phyloP scores from a whole-genome alignment of 108 stramenopile species.

The Cyclostephanos tholiformis region DNA sequence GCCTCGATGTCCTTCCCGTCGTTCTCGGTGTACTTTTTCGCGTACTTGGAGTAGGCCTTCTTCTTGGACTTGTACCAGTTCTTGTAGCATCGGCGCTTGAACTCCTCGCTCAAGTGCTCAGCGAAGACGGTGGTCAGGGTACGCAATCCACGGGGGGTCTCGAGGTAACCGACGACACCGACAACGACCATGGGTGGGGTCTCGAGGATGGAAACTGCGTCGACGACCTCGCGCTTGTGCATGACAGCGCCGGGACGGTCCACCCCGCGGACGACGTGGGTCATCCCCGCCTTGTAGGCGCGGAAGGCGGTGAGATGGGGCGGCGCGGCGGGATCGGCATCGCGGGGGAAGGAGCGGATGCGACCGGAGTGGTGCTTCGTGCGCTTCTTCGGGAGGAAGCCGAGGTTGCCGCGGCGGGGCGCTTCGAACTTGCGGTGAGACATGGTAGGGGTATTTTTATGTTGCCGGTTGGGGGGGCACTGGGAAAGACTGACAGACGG shows the following conservation, averaged over 20 bases:
- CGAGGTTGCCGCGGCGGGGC: conserved; percentile 93
- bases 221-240: conserved; percentile 99
- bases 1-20: conserved; percentile 92
- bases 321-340: conserved; percentile 81
- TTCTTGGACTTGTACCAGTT: conserved; percentile 99
- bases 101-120: conserved; percentile 97
- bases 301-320: conserved; percentile 99
- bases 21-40: conserved; percentile 95
- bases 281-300: conserved; percentile 99
- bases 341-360: conserved; percentile 97
- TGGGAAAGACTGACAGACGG: too few species aligned
- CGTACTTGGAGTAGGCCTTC: conserved; percentile 99
- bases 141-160: conserved; percentile 97
- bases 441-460: too few species aligned
- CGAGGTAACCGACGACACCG: conserved; percentile 99
- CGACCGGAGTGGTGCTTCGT: conserved; percentile 98
- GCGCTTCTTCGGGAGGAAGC: conserved; percentile 99
- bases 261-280: conserved; percentile 98
- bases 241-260: conserved; percentile 99
- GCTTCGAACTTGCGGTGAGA: conserved; percentile 99
- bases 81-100: conserved; percentile 99
- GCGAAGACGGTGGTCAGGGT: conserved; percentile 99
- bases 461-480: too few species aligned
- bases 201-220: conserved; percentile 98
- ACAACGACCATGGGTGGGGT: conserved; percentile 99